Evolutionary conservation across 2,329 filamentous ascomycete species (phyloP).

Genomic region (Penicillium sp.): DNA sequence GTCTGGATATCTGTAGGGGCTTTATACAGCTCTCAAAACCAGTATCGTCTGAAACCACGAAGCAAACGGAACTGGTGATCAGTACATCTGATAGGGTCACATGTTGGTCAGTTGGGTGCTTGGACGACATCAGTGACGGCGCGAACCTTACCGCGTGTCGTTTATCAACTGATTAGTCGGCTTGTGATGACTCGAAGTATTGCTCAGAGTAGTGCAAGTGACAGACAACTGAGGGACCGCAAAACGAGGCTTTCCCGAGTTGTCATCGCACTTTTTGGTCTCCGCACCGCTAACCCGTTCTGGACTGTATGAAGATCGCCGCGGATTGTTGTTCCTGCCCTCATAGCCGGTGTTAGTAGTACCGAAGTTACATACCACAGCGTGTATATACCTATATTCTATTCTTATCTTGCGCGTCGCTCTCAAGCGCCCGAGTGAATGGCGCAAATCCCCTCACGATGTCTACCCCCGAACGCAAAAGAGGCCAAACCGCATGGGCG

Average conservation of each 20-base stretch:
- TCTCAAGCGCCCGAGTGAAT: conserved; percentile 17
- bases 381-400: not conserved
- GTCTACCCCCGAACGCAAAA: conserved; percentile 38
- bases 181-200: not conserved
- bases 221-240: not conserved
- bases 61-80: conserved; percentile 18
- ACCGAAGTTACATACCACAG: not conserved
- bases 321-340: not conserved
- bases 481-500: conserved; percentile 33
- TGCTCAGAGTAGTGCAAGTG: not conserved
- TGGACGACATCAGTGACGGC: not conserved
- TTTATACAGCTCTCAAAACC: conserved; percentile 12
- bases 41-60: conserved; percentile 10
- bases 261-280: conserved; percentile 17
- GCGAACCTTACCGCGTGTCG: not conserved
- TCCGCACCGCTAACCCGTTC: conserved; percentile 29
- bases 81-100: conserved; percentile 27
- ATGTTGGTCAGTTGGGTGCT: conserved; percentile 21
- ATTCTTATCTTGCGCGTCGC: conserved; percentile 11
- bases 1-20: not conserved
- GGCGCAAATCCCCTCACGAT: conserved; percentile 30
- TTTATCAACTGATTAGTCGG: conserved; percentile 13
- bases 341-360: not conserved
- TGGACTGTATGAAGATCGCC: conserved; percentile 9
- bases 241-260: not conserved